Conservation (phyloP, 1,284 basidiomycete species). For the Ceratobasidium sp. region DNA sequence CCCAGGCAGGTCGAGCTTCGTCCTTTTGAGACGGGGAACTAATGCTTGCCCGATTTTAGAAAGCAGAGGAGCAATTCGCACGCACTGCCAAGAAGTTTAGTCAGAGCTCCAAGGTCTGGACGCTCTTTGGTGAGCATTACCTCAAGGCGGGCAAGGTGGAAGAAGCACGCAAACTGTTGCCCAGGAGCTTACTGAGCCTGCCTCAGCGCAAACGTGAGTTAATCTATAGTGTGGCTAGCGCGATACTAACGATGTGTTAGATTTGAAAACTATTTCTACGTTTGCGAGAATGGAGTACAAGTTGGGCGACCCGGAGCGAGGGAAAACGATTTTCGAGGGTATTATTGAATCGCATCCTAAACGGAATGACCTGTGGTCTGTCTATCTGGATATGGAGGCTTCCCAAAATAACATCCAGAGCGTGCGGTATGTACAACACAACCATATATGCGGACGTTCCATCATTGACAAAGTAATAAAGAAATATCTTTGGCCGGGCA, state of each 20-base stretch:
- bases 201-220: conserved; percentile 93
- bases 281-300: conserved; percentile 98
- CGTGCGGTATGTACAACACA: conserved; percentile 73
- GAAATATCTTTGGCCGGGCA: conserved; percentile 86
- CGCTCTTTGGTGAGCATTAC: conserved; percentile 83
- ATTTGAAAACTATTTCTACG: conserved; percentile 92
- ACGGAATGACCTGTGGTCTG: conserved; percentile 93
- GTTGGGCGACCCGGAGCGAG: conserved; percentile 91
- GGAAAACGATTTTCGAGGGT: conserved; percentile 96
- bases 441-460: background rate
- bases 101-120: conserved; percentile 91
- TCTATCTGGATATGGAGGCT: conserved; percentile 97
- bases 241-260: conserved; percentile 58
- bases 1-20: conserved; percentile 66
- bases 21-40: background rate
- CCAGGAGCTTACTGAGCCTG: conserved; percentile 90
- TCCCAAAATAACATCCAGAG: conserved; percentile 79
- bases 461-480: conserved; percentile 52
- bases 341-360: conserved; percentile 95
- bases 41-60: conserved; percentile 58
- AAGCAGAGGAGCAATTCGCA: conserved; percentile 87
- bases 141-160: conserved; percentile 78
- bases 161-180: conserved; percentile 86
- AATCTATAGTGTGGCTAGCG: background rate
- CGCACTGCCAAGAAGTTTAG: conserved; percentile 93